phyloP scores from a whole-genome alignment of 257 asterid species.

The Craterostigma plantagineum region DNA sequence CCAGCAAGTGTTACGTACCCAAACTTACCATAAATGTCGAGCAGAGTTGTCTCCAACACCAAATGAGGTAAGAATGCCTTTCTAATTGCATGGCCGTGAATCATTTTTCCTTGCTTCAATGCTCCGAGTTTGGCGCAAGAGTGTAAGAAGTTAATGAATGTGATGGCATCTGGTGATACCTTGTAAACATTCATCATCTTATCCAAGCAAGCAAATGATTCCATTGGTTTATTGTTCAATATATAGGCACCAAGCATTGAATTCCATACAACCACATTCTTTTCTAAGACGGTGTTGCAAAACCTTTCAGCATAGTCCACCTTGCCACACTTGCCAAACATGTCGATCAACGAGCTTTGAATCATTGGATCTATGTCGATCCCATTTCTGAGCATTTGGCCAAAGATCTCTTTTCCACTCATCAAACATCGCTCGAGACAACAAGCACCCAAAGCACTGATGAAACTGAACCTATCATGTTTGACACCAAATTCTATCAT shows the following conservation, averaged over 20 bases:
- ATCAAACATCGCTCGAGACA: constrained; percentile 12
- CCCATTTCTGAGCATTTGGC: constrained; percentile 27
- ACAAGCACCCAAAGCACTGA: constrained; percentile 37
- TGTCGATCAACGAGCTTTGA: constrained; percentile 36
- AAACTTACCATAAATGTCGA: constrained; percentile 44
- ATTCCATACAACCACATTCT: constrained; percentile 40
- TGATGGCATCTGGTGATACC: constrained; percentile 31
- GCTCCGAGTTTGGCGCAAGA: constrained; percentile 27
- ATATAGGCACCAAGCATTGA: constrained; percentile 36
- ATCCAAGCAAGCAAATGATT: constrained; percentile 24
- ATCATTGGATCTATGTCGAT: constrained; percentile 37
- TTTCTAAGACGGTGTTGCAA: constrained; percentile 14
- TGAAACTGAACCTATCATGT: constrained; percentile 29
- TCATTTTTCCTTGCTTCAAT: constrained; percentile 20
- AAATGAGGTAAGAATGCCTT: constrained; percentile 23
- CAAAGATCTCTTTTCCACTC: constrained; percentile 40
- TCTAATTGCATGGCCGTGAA: constrained; percentile 39
- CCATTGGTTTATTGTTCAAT: constrained; percentile 11
- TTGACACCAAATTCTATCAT: constrained; percentile 23
- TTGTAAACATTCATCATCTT: constrained; percentile 22
- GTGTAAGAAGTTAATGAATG: constrained; percentile 46
- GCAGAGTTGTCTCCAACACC: constrained; percentile 35
- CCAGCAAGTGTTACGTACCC: constrained; percentile 41
- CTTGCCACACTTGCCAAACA: constrained; percentile 47
- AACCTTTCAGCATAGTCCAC: constrained; percentile 33